These are phyloP conservation scores for Leptographium flavum DNA, from an alignment of 2,329 filamentous ascomycete genomes.

Conservation along the genomic window DNA sequence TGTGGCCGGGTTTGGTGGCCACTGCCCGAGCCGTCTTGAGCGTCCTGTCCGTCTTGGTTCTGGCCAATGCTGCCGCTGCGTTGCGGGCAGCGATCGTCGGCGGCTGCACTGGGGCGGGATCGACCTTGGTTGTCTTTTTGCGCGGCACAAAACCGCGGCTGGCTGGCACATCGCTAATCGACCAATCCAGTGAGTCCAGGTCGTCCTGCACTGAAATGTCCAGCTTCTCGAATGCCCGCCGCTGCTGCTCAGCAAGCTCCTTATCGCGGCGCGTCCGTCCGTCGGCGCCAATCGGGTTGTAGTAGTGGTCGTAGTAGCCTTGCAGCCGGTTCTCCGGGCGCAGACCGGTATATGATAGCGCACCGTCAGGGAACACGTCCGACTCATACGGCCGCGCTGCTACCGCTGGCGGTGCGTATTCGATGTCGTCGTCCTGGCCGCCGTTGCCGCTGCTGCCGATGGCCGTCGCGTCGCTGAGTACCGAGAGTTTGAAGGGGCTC, in stretches of 20 bases:
- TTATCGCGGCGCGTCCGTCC: constrained; percentile 49
- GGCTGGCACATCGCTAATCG: constrained; percentile 39
- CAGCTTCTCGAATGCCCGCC: constrained; percentile 36
- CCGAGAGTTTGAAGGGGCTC: constrained; percentile 46
- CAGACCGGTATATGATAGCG: constrained; percentile 41
- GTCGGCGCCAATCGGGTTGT: constrained; percentile 51
- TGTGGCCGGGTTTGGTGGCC: constrained; percentile 12
- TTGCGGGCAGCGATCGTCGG: constrained; percentile 39
- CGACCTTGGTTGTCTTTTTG: not conserved
- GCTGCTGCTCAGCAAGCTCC: constrained; percentile 40
- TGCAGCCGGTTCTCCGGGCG: constrained; percentile 44
- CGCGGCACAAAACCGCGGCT: constrained; percentile 22
- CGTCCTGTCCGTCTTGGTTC: constrained; percentile 15
- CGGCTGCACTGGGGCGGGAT: constrained; percentile 15
- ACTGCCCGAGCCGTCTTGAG: constrained; percentile 15
- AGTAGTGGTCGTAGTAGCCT: constrained; percentile 47
- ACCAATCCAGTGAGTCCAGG: constrained; percentile 48
- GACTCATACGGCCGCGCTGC: constrained; percentile 54
- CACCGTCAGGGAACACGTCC: constrained; percentile 47
- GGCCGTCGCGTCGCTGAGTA: constrained; percentile 35
- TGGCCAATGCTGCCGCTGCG: constrained; percentile 38
- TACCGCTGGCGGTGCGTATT: constrained; percentile 73
- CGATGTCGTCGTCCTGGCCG: constrained; percentile 65
- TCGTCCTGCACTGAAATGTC: constrained; percentile 56
- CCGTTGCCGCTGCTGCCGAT: constrained; percentile 18